Evolutionary conservation across 2,329 filamentous ascomycete species (phyloP), one percentile per base, ranked within the genome.

Genomic region (Neopestalotiopsis clavispora): DNA sequence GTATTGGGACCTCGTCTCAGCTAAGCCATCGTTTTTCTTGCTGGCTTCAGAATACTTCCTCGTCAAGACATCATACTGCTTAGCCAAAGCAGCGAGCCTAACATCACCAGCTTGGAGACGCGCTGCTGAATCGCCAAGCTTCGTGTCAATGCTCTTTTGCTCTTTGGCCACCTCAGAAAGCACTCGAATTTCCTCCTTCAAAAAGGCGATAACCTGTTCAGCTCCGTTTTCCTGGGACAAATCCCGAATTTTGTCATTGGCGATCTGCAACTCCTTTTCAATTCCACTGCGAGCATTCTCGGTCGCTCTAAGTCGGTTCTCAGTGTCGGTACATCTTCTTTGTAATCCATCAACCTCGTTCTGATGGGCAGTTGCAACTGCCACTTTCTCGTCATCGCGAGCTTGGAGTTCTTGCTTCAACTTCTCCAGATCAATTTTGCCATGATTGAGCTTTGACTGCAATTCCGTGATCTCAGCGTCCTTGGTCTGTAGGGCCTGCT

Each of bases 171-270:
- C 34, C 14, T 52, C 61, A 38, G n/a, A 12, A 10, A 64, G 14
- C 12, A 34, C n/a, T 28, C 42, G 17, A 5, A 64, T 28, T 14
- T 64, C 61, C 38, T 64, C 61, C 61, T 49, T 20, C n/a, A 64
- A 20, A 14, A 69, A 59, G 7, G 34, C 42, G 17, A 17, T 40
- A 20, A 67, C 34, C 20, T 64, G 52, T 30, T 58, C 52, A 14
- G 23, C 20, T 20, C 40, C 57, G 34, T 61, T 34, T n/a, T 23
- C 40, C 14, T 58, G 56, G 28, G 63, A 64, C 7, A 70, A 28
- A 14, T 40, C 61, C 38, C 66, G 57, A 58, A 63, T 64, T 12
- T 45, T 63, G 20, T 65, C 42, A 7, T 38, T 58, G 42, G 66
- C 66, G 23, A 20, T 34, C 23, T 34, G 32, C 6, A 69, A 56